phyloP scores from a whole-genome alignment of 768 basidiomycete genomes.

The Hebeloma cylindrosporum region DNA sequence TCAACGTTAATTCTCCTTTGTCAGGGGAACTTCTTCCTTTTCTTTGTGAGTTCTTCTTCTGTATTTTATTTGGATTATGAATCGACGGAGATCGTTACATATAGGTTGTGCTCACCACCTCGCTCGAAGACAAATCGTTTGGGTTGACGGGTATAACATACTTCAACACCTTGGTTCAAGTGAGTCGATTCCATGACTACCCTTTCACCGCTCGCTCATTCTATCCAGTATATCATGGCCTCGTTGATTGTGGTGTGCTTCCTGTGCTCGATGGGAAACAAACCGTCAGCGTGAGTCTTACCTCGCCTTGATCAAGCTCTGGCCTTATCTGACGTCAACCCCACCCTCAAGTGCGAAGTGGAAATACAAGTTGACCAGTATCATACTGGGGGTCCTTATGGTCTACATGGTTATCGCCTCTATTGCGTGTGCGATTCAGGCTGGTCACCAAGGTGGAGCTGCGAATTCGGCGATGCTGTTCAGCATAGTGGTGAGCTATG shows the following conservation, averaged over 20 bases:
- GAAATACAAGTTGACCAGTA: slow-evolving; percentile 84
- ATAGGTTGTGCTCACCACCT: slow-evolving; percentile 85
- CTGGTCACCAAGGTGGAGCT: slow-evolving; percentile 62
- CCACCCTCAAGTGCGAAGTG: slow-evolving; percentile 53
- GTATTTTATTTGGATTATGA: background rate
- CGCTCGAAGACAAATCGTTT: slow-evolving; percentile 76
- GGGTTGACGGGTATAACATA: slow-evolving; percentile 61
- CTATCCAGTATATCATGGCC: slow-evolving; percentile 71
- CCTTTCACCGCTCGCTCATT: slow-evolving; percentile 8
- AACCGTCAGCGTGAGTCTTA: slow-evolving; percentile 69
- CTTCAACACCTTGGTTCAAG: slow-evolving; percentile 77
- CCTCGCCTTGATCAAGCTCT: background rate
- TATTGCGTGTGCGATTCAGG: slow-evolving; percentile 75
- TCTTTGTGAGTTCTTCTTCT: slow-evolving; percentile 64
- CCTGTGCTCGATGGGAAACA: slow-evolving; percentile 95
- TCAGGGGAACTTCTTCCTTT: slow-evolving; percentile 93
- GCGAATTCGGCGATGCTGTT: slow-evolving; percentile 79
- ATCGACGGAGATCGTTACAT: background rate
- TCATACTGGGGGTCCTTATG: slow-evolving; percentile 76
- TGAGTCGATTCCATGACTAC: slow-evolving; percentile 25
- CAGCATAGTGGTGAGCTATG: slow-evolving; percentile 84
- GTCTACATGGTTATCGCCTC: slow-evolving; percentile 83
- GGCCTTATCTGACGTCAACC: background rate
- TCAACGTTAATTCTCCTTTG: background rate
- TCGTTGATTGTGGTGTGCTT: slow-evolving; percentile 87